Base-by-base conservation (phyloP, 768 basidiomycete species). In the Leccinum disarticulatum region DNA sequence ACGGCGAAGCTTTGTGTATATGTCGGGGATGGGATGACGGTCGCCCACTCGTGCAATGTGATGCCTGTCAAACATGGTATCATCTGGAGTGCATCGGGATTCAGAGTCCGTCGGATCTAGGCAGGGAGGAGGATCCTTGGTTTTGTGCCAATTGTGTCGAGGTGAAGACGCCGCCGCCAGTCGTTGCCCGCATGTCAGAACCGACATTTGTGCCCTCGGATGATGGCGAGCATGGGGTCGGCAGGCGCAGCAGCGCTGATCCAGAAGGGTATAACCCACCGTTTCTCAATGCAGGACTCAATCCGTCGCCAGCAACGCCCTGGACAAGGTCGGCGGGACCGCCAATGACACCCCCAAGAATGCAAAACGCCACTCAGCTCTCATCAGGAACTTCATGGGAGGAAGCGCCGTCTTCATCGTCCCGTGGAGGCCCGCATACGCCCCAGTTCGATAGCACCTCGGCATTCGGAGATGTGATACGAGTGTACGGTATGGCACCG, bases 71-170 rank as follows among this genome's bases (percentile, higher is more conserved):
- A 68, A 86, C 79, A 15, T 94, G 91, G 91, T 93, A 88, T 68
- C 91, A 94, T 73, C 79, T 91, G 33, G 75, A 83, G 48, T 94
- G 91, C 72, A 86, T 93, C 38, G 91, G 90, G 54, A 88, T 93
- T 64, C 75, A 74, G 54, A 80, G 78, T 64, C 80, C 84, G 35
- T 73, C 80, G 11, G 85, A 91, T 54, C 77, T 93, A 15, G 91
- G 90, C 7, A 81, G 74, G 52, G 89, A 90, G 67, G 88, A 91
- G 65, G 90, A 91, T 64, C 84, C 84, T 1, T 94, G 91, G 91
- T 93, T 81, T 71, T 73, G 72, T 88, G 90, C 72, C 71, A 77
- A 54, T 75, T 77, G 59, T 85, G 91, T 65, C 68, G 82, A 63
- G 61, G 73, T 31, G 73, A 77, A 60, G 49, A 79, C 77, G 36